Conservation (phyloP, 768 basidiomycete genomes). For the Russula lepida region DNA sequence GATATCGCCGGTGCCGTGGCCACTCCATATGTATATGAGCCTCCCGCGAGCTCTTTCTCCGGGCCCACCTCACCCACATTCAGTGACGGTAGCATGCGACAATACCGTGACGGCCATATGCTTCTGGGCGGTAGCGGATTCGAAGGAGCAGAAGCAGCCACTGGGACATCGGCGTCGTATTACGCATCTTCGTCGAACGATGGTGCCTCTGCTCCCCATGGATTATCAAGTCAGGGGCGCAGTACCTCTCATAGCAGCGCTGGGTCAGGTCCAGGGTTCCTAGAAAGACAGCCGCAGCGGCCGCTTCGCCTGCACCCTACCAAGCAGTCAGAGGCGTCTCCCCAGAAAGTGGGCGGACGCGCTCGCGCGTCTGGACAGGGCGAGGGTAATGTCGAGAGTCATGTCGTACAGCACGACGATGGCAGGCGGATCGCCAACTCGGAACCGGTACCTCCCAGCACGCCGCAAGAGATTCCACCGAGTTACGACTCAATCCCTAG, state of each 20-base stretch:
- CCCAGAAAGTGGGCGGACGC: constrained; percentile 17
- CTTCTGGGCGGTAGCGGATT: constrained; percentile 25
- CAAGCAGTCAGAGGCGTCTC: constrained; percentile 27
- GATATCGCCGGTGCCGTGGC: constrained; percentile 19
- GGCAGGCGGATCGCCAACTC: constrained; percentile 19
- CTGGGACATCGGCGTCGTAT: constrained; percentile 21
- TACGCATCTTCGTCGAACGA: constrained; percentile 17
- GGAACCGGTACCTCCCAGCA: constrained; percentile 12
- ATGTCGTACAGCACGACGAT: constrained; percentile 27
- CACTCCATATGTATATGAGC: constrained; percentile 21
- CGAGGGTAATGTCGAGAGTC: too few relatives aligned
- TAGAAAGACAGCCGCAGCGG: constrained; percentile 11
- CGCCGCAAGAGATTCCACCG: constrained; percentile 22
- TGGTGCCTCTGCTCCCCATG: neutral
- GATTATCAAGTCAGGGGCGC: neutral
- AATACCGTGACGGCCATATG: constrained; percentile 21
- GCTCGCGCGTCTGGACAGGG: constrained; percentile 20
- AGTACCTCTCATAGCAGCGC: neutral
- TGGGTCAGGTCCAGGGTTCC: neutral
- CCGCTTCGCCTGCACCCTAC: constrained; percentile 11
- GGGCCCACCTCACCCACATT: constrained; percentile 12
- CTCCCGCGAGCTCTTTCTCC: constrained; percentile 20
- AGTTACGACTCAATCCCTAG: constrained; percentile 5
- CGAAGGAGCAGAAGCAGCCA: constrained; percentile 15
- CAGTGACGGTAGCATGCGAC: constrained; percentile 23